Evolutionary conservation across 148 eudicot species (phyloP).

Genomic region (Gaultheria prostrata): DNA sequence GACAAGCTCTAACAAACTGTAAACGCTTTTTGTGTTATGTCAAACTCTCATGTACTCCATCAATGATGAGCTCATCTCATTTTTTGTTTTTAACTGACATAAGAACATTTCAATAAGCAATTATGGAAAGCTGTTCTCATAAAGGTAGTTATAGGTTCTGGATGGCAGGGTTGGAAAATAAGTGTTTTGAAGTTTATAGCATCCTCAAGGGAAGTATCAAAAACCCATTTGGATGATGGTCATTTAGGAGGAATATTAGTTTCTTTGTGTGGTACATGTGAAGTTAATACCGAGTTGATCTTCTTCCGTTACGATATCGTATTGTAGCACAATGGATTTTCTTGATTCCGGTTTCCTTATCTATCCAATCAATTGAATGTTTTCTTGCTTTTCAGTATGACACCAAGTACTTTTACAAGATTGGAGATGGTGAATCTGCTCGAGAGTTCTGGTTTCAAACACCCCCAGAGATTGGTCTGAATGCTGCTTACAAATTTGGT

Average conservation of each 20-base stretch:
- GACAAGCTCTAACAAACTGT: no score
- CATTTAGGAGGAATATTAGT: background rate
- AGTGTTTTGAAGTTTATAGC: background rate
- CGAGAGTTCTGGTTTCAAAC: slow-evolving; percentile 87
- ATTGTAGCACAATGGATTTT: background rate
- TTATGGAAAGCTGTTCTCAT: background rate
- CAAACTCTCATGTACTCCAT: background rate
- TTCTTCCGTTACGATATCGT: background rate
- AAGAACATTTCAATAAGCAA: background rate
- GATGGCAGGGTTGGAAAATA: background rate
- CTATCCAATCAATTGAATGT: background rate
- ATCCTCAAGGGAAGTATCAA: background rate
- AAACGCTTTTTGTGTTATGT: background rate
- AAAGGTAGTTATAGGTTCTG: slow-evolving; percentile 3
- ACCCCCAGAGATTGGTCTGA: slow-evolving; percentile 75
- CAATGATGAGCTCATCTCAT: background rate
- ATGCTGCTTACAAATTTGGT: slow-evolving; percentile 82
- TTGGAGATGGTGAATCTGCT: slow-evolving; percentile 65
- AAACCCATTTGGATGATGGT: background rate
- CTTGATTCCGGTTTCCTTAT: background rate
- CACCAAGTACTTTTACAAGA: slow-evolving; percentile 79
- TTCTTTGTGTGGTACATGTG: background rate
- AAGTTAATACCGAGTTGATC: background rate
- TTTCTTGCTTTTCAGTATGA: slow-evolving; percentile 45
- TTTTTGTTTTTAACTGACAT: background rate